Conservation (phyloP, 2,329 filamentous ascomycete species). For the Verticillium nonalfalfae region DNA sequence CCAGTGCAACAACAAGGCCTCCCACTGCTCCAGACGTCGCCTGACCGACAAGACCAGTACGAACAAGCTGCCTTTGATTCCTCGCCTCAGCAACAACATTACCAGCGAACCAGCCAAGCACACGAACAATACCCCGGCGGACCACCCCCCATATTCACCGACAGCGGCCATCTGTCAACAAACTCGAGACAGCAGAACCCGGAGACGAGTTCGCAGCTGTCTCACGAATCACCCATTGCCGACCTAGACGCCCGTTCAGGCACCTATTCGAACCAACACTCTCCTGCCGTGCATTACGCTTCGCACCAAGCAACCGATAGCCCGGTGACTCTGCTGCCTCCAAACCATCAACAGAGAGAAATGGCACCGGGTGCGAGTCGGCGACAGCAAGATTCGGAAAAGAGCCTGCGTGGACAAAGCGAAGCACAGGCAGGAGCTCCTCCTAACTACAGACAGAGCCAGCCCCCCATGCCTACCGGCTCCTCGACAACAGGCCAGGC, state of each 20-base stretch:
- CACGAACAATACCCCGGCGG: slow-evolving; percentile 23
- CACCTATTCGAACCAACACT: slow-evolving; percentile 36
- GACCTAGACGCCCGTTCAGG: slow-evolving; percentile 39
- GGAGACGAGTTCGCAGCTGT: slow-evolving; percentile 57
- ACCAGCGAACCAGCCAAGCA: slow-evolving; percentile 14
- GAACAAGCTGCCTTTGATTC: slow-evolving; percentile 33
- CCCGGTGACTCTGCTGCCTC: slow-evolving; percentile 7
- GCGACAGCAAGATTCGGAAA: slow-evolving; percentile 43
- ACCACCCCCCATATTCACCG: slow-evolving; percentile 26
- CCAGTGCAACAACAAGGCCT: slow-evolving; percentile 9
- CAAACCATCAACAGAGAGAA: slow-evolving; percentile 15
- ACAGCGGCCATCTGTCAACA: slow-evolving; percentile 22
- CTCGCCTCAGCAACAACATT: slow-evolving; percentile 23
- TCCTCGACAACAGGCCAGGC: slow-evolving; percentile 29
- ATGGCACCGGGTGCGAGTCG: slow-evolving; percentile 43
- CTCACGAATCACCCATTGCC: slow-evolving; percentile 51
- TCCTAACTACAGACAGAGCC: slow-evolving; percentile 44
- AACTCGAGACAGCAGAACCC: slow-evolving; percentile 36
- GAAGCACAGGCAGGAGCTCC: slow-evolving; percentile 40
- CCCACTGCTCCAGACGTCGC: slow-evolving; percentile 24
- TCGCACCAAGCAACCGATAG: slow-evolving; percentile 14
- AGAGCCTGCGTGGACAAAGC: slow-evolving; percentile 32
- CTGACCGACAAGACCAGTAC: slow-evolving; percentile 31
- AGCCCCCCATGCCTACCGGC: slow-evolving; percentile 27
- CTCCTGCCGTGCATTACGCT: slow-evolving; percentile 33